phyloP scores from a whole-genome alignment of 2,329 filamentous ascomycete species.

The Orbilia oligospora region DNA sequence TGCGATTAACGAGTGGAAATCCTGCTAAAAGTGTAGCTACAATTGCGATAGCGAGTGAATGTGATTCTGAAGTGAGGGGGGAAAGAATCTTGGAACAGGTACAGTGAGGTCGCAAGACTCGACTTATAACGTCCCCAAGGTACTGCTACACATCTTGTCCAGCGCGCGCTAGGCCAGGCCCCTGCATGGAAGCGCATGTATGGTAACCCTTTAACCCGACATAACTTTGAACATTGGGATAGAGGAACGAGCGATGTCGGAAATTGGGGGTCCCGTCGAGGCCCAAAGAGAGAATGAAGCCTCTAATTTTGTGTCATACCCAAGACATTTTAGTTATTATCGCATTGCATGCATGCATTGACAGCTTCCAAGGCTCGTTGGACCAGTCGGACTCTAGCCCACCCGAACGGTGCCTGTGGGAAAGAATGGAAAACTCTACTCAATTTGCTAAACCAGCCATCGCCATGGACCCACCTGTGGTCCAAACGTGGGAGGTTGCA shows the following conservation, averaged over 20 bases:
- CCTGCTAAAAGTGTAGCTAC: conserved; percentile 17
- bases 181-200: conserved; percentile 35
- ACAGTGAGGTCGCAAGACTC: conserved; percentile 43
- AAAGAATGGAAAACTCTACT: conserved; percentile 27
- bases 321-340: conserved; percentile 18
- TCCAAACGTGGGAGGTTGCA: conserved; percentile 58
- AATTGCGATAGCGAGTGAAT: conserved; percentile 40
- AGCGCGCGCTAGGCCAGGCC: conserved; percentile 31
- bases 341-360: conserved; percentile 30
- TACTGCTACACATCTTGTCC: conserved; percentile 14
- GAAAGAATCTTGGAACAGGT: conserved; percentile 28
- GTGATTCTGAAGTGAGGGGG: conserved; percentile 30
- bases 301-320: conserved; percentile 38
- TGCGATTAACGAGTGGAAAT: conserved; percentile 57
- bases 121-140: conserved; percentile 49
- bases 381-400: conserved; percentile 27
- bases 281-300: conserved; percentile 21
- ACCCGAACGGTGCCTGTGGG: conserved; percentile 26
- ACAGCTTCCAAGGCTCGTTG: conserved; percentile 14
- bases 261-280: conserved; percentile 42
- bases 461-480: conserved; percentile 17
- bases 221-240: conserved; percentile 24
- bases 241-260: conserved; percentile 56
- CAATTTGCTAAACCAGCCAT: conserved; percentile 35
- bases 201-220: conserved; percentile 10